Percentiles rank a stretch among this genome's conserved stretches.
These are phyloP conservation scores for Podospora fimiseda DNA, from an alignment of 495 filamentous ascomycete species.

Conservation along the genomic window DNA sequence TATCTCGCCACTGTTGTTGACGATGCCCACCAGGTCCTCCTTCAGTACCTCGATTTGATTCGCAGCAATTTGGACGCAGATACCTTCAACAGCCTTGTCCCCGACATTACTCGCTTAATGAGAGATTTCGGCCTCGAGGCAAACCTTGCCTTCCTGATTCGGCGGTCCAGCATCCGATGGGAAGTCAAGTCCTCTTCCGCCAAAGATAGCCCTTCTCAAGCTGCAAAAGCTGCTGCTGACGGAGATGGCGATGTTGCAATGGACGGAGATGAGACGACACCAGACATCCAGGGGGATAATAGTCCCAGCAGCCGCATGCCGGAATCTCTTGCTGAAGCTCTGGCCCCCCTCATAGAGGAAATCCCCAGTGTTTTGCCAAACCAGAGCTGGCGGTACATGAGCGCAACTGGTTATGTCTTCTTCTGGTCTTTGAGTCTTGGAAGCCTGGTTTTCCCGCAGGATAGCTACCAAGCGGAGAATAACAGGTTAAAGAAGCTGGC, in stretches of 20 bases:
- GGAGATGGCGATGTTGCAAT: slow-evolving; percentile 38
- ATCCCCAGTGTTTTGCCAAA: slow-evolving; percentile 56
- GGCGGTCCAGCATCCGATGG: slow-evolving; percentile 57
- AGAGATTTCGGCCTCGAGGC: slow-evolving; percentile 75
- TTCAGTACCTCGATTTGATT: slow-evolving; percentile 84
- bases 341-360: slow-evolving; percentile 67
- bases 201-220: slow-evolving; percentile 24
- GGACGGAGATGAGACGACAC: slow-evolving; percentile 20
- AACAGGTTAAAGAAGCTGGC: slow-evolving; percentile 55
- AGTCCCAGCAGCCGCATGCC: slow-evolving; percentile 29
- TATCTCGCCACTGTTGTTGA: slow-evolving; percentile 80
- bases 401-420: slow-evolving; percentile 72
- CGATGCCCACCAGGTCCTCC: slow-evolving; percentile 75
- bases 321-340: slow-evolving; percentile 62
- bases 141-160: slow-evolving; percentile 82
- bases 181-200: slow-evolving; percentile 26
- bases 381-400: slow-evolving; percentile 60
- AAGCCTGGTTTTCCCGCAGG: slow-evolving; percentile 67
- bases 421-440: slow-evolving; percentile 88
- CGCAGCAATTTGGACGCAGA: slow-evolving; percentile 67
- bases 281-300: slow-evolving; percentile 10
- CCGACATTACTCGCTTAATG: slow-evolving; percentile 65
- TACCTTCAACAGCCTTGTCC: slow-evolving; percentile 78
- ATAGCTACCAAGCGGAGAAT: slow-evolving; percentile 68
- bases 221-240: slow-evolving; percentile 24